Percentiles rank a stretch among this genome's conserved stretches.
These are phyloP conservation scores for Thielaviopsis euricoi DNA, from an alignment of 2,329 filamentous ascomycete species.

Conservation along the genomic window DNA sequence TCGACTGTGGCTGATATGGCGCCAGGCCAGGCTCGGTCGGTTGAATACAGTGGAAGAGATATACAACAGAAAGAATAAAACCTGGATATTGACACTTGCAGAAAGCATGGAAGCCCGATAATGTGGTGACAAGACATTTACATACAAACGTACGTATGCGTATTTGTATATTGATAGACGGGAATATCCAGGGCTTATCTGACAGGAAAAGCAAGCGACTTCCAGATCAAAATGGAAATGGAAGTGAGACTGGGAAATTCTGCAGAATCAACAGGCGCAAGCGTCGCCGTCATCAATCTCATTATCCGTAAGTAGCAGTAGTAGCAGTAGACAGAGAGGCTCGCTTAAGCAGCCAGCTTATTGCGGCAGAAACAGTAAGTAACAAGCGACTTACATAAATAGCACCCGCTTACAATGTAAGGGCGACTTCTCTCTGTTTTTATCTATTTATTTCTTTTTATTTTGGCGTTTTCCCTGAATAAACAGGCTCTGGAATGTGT, in stretches of 20 bases:
- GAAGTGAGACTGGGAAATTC: background rate
- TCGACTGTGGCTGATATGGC: background rate
- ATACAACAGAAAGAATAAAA: too few relatives aligned
- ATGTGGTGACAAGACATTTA: background rate
- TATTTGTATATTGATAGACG: background rate
- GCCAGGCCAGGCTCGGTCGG: background rate
- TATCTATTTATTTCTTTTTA: too few relatives aligned
- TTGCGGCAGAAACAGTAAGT: background rate
- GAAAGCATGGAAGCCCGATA: background rate
- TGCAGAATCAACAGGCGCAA: background rate
- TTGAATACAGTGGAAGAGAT: background rate
- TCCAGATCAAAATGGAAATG: background rate
- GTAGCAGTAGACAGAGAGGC: too few relatives aligned
- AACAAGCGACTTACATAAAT: background rate
- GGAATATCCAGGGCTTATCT: background rate
- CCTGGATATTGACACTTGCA: background rate
- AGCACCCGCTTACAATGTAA: background rate
- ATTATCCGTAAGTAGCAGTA: background rate
- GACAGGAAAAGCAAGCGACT: background rate
- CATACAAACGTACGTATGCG: too few relatives aligned
- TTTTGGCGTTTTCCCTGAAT: background rate
- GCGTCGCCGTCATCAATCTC: background rate
- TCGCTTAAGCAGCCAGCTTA: background rate
- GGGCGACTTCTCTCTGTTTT: too few relatives aligned
- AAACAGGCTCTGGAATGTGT: background rate